phyloP scores from a whole-genome alignment of 176 grass and related monocot genomes.

The Rhynchospora breviuscula region DNA sequence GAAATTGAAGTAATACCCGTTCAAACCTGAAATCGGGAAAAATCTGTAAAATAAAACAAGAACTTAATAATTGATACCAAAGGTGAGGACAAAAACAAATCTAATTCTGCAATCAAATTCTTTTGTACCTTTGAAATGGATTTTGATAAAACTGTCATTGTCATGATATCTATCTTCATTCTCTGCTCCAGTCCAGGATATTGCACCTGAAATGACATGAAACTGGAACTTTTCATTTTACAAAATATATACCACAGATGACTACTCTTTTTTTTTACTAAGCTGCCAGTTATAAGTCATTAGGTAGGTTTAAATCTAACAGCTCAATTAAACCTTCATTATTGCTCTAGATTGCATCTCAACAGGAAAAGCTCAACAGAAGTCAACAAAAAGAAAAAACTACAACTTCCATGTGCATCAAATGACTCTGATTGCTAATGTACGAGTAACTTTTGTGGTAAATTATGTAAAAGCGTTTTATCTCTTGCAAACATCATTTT shows the following conservation, averaged over 20 bases:
- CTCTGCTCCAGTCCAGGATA: constrained; percentile 88
- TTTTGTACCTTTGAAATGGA: constrained; percentile 62
- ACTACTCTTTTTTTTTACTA: neutral
- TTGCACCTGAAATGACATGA: constrained; percentile 50
- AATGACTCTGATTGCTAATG: neutral
- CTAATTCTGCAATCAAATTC: constrained; percentile 3
- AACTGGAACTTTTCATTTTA: neutral
- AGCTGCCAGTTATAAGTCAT: neutral
- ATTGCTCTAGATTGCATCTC: neutral
- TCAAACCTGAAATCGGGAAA: constrained; percentile 95
- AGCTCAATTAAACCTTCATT: neutral
- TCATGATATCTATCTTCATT: constrained; percentile 94
- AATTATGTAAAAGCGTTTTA: neutral
- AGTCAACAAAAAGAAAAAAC: neutral
- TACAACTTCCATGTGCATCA: neutral
- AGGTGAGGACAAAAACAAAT: constrained; percentile 6
- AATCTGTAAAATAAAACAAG: constrained; percentile 52
- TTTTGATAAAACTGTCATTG: constrained; percentile 83
- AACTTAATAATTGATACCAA: constrained; percentile 19
- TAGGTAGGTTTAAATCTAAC: neutral
- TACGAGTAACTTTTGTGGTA: neutral
- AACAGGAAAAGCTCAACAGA: neutral
- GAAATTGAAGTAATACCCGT: constrained; percentile 71
- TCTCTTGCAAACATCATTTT: neutral
- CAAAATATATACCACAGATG: neutral